Percentiles rank a stretch among this genome's conserved stretches.
Conservation (phyloP, 2,329 filamentous ascomycete genomes). For the Beauveria scarabaeidicola region DNA sequence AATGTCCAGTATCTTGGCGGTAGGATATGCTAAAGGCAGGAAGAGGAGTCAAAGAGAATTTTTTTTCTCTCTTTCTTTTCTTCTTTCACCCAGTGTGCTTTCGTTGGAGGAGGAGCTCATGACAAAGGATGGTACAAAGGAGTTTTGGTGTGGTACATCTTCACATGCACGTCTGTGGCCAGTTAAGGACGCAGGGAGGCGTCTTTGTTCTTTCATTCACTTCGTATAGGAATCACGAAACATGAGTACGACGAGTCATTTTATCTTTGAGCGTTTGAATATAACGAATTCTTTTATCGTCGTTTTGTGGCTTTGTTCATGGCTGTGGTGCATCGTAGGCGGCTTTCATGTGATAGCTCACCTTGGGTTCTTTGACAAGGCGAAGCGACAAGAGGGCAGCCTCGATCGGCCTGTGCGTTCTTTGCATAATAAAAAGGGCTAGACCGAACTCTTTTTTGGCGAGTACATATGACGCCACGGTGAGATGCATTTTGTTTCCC, state of each 20-base stretch:
- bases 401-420: neutral
- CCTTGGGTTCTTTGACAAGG: neutral
- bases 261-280: neutral
- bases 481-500: neutral
- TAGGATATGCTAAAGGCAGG: conserved; percentile 16
- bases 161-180: conserved; percentile 6
- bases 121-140: conserved; percentile 9
- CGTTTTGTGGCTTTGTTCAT: neutral
- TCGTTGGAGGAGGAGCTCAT: neutral
- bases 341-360: conserved; percentile 4
- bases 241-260: conserved; percentile 1
- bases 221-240: neutral
- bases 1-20: conserved; percentile 51
- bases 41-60: neutral
- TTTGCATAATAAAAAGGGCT: neutral
- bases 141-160: neutral
- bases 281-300: neutral
- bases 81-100: neutral
- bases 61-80: neutral
- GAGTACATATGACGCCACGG: conserved; percentile 3
- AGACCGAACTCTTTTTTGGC: neutral
- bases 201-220: conserved; percentile 5
- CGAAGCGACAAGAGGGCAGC: neutral
- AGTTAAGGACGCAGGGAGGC: neutral
- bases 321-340: neutral